Evolutionary conservation across 1,284 basidiomycete species (phyloP), one percentile per base, ranked within the genome.

Genomic region (Mixia osmundae): DNA sequence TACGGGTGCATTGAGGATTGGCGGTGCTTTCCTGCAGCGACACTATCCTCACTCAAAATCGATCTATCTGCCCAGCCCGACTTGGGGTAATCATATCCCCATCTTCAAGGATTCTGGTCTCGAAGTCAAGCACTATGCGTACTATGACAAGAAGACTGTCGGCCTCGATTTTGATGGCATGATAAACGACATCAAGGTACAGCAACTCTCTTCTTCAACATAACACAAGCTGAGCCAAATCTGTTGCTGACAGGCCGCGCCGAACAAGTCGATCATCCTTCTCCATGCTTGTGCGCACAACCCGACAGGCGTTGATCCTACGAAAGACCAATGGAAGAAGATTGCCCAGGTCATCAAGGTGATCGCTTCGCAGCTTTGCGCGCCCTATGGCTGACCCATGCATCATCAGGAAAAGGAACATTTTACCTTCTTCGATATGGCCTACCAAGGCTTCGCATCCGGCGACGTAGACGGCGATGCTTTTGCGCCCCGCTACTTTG

Each of bases 381-480:
- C 28, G n/a, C 10, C 5, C 27, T 22, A 29, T n/a, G 25, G 28
- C 35, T 35, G 25, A 27, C 25, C 14, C 16, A 16, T 8, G 8
- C 10, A 12, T 30, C 33, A 28, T 25, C 39, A 56, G 52, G 76
- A 82, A 61, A 80, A 72, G 63, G 68, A 69, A 44, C 68, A 82
- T 46, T 85, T 87, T 69, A 76, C 80, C 44, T 79, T 83, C 68
- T 83, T 87, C 55, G 80, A 82, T 60, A 91, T 85, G 82, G 91
- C 91, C 52, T 58, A 48, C 55, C 40, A 44, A 41, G 53, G 53
- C 23, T 51, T 55, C 36, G 80, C 82, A 27, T 85, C 80, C 18
- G 80, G 82, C 36, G 70, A 71, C 39, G 80, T 80, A 40, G 60
- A 74, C 49, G 71, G 69, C 36, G 91, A 99, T 53, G 91, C 91